Conservation (phyloP, 2,329 filamentous ascomycete species). For the Emydomyces testavorans region DNA sequence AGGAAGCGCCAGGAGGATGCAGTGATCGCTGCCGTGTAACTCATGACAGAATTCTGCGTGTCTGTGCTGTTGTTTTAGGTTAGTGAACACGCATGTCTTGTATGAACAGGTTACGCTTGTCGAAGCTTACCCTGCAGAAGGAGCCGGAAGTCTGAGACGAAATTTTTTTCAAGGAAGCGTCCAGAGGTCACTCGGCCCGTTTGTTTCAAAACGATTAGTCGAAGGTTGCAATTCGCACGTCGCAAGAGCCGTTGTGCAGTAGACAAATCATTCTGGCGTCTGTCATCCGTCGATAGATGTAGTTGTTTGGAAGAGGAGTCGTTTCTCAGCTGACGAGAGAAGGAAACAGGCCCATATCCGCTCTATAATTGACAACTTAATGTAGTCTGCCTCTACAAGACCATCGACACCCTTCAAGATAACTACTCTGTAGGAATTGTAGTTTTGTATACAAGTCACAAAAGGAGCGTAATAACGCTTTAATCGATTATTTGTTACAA, state of each 20-base stretch:
- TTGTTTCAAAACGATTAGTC: neutral
- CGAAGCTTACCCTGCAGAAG: too few relatives aligned
- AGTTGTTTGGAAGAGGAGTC: too few relatives aligned
- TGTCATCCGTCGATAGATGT: neutral
- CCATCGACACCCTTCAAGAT: too few relatives aligned
- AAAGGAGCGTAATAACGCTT: too few relatives aligned
- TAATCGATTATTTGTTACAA: too few relatives aligned
- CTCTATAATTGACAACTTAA: too few relatives aligned
- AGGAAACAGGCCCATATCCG: too few relatives aligned
- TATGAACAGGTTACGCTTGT: neutral
- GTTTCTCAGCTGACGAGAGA: too few relatives aligned
- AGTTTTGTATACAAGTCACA: too few relatives aligned
- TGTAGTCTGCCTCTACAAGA: too few relatives aligned
- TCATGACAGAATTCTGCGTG: neutral
- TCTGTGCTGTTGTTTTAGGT: neutral
- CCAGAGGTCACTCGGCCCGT: neutral
- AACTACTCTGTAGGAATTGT: too few relatives aligned
- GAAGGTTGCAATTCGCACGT: neutral
- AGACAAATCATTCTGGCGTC: neutral
- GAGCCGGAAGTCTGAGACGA: neutral
- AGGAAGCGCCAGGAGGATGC: conserved; percentile 2
- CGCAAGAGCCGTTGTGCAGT: neutral
- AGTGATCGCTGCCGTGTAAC: conserved; percentile 2
- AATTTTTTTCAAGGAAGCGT: neutral
- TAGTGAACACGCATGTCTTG: neutral